Conservation (phyloP, 805 yeast genomes). For the Saccharomycopsis microspora region DNA sequence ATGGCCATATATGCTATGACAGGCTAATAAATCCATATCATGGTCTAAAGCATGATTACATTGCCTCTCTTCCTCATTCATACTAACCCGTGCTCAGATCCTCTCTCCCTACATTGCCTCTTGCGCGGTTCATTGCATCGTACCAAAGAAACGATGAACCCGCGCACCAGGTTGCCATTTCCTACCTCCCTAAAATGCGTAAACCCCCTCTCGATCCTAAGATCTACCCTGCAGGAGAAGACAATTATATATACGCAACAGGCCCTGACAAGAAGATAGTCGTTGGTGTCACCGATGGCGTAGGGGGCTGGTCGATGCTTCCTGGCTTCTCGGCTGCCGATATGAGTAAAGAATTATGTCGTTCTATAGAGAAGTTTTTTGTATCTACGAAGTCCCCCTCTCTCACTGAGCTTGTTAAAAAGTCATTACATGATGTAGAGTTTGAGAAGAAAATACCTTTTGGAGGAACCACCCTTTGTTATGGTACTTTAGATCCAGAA, state of each 20-base stretch:
- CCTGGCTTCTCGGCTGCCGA: constrained; percentile 79
- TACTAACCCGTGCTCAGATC: no score
- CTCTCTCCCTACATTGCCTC: no score
- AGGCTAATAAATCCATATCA: no score
- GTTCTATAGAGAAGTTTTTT: constrained; percentile 30
- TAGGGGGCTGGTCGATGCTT: constrained; percentile 93
- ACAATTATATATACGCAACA: constrained; percentile 46
- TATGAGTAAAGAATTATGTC: constrained; percentile 70
- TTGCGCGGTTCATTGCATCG: no score
- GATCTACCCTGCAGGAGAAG: constrained; percentile 59
- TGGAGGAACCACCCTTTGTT: constrained; percentile 91
- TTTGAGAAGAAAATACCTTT: constrained; percentile 55
- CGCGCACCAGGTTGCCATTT: constrained; percentile 39
- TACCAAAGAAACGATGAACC: no score
- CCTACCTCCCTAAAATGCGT: constrained; percentile 66
- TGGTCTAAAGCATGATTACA: no score
- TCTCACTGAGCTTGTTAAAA: constrained; percentile 39
- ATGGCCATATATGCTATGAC: no score
- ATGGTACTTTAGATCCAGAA: constrained; percentile 54
- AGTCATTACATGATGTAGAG: constrained; percentile 45
- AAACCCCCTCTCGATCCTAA: constrained; percentile 33
- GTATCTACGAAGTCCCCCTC: constrained; percentile 17
- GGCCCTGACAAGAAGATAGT: constrained; percentile 30
- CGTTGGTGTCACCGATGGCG: constrained; percentile 89
- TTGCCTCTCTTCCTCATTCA: no score